These are phyloP conservation scores for Astrothelium subdiscretum DNA, from an alignment of 495 filamentous ascomycete genomes.

Conservation along the genomic window DNA sequence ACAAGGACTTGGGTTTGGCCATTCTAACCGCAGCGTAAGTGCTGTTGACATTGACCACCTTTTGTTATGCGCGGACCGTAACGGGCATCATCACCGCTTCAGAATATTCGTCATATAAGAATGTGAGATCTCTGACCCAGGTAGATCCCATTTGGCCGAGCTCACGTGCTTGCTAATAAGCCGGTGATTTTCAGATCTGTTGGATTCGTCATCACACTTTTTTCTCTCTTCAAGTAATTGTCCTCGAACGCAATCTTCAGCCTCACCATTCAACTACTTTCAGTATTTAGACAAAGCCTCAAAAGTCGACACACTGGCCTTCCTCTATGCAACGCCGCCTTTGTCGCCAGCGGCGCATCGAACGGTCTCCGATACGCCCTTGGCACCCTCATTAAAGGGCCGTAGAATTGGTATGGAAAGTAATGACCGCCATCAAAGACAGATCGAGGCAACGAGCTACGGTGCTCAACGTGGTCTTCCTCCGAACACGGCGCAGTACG, in stretches of 20 bases:
- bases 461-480: constrained; percentile 18
- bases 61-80: background rate
- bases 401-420: constrained; percentile 29
- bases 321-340: constrained; percentile 31
- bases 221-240: background rate
- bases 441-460: constrained; percentile 22
- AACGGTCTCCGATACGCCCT: constrained; percentile 17
- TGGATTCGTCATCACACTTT: background rate
- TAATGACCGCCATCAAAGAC: constrained; percentile 29
- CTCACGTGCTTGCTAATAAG: background rate
- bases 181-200: background rate
- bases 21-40: background rate
- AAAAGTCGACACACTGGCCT: constrained; percentile 24
- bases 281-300: background rate
- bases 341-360: constrained; percentile 30
- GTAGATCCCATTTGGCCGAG: background rate
- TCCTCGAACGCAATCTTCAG: background rate
- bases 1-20: background rate
- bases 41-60: constrained; percentile 3
- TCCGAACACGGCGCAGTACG: constrained; percentile 18
- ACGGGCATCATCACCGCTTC: background rate
- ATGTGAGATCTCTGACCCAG: background rate
- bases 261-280: background rate
- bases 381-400: constrained; percentile 12
- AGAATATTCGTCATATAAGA: background rate